Conservation (phyloP, 306 rosid species). For the Styphnolobium japonicum region DNA sequence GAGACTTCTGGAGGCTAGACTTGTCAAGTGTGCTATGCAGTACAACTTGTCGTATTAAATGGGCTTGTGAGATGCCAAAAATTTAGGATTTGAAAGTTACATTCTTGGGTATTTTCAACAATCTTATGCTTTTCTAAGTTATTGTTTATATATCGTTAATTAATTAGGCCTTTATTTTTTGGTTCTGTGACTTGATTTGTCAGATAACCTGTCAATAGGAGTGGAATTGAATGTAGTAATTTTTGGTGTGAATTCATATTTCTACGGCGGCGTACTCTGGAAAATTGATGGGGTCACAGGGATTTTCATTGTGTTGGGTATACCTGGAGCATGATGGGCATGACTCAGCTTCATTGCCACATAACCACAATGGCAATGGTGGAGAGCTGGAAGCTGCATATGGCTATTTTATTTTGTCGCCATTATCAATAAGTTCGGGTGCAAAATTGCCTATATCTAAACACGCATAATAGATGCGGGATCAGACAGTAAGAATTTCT, state of each 20-base stretch:
- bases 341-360: not conserved
- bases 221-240: not conserved
- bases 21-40: not conserved
- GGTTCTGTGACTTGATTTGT: not conserved
- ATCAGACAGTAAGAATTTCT: too few relatives aligned
- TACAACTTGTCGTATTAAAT: not conserved
- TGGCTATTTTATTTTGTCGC: not conserved
- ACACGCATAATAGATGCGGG: too few relatives aligned
- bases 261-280: not conserved
- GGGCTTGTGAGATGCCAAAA: too few relatives aligned
- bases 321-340: not conserved
- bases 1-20: not conserved
- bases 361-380: not conserved
- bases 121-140: too few relatives aligned
- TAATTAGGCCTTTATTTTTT: not conserved
- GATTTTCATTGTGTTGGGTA: not conserved
- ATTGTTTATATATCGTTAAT: too few relatives aligned
- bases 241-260: not conserved
- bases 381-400: not conserved
- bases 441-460: too few relatives aligned
- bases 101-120: too few relatives aligned
- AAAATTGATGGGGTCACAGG: not conserved
- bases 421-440: not conserved
- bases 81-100: not conserved
- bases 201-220: not conserved